A percentile compares a stretch with the other conserved stretches of the same genome.
phyloP scores from a whole-genome alignment of 352 stramenopile species.

The Globisporangium canariense region DNA sequence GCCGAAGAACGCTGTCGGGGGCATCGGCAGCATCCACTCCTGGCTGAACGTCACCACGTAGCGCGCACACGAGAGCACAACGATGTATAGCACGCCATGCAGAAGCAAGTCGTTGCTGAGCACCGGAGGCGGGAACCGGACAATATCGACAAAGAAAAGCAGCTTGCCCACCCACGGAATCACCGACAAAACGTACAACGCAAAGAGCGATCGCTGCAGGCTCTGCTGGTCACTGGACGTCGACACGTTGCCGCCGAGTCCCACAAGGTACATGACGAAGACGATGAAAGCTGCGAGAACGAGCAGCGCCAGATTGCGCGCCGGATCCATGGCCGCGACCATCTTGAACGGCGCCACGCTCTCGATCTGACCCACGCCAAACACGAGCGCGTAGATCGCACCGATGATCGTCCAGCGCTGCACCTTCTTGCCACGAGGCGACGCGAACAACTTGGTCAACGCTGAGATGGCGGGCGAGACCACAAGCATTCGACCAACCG shows the following conservation, averaged over 20 bases:
- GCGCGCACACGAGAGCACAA: conserved; percentile 34
- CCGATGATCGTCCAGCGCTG: conserved; percentile 47
- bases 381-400: conserved; percentile 33
- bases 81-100: conserved; percentile 36
- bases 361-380: conserved; percentile 37
- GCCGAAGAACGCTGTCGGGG: conserved; percentile 74
- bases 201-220: conserved; percentile 58
- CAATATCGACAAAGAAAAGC: conserved; percentile 48
- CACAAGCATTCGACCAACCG: conserved; percentile 31
- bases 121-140: conserved; percentile 31
- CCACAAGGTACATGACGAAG: conserved; percentile 48
- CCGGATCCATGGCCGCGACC: conserved; percentile 18
- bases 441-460: conserved; percentile 16
- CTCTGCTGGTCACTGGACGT: conserved; percentile 45
- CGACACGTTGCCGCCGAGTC: conserved; percentile 35
- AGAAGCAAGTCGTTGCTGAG: conserved; percentile 45
- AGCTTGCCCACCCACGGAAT: conserved; percentile 68
- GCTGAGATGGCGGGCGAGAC: conserved; percentile 33
- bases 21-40: conserved; percentile 60
- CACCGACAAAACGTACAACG: conserved; percentile 45
- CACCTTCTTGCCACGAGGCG: conserved; percentile 26
- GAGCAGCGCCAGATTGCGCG: conserved; percentile 46
- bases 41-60: conserved; percentile 50
- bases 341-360: conserved; percentile 25
- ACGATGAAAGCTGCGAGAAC: conserved; percentile 41